Percentiles rank a stretch among this genome's conserved stretches.
These are phyloP conservation scores for Elongisporangium senticosum DNA, from an alignment of 352 stramenopile genomes.

Conservation along the genomic window DNA sequence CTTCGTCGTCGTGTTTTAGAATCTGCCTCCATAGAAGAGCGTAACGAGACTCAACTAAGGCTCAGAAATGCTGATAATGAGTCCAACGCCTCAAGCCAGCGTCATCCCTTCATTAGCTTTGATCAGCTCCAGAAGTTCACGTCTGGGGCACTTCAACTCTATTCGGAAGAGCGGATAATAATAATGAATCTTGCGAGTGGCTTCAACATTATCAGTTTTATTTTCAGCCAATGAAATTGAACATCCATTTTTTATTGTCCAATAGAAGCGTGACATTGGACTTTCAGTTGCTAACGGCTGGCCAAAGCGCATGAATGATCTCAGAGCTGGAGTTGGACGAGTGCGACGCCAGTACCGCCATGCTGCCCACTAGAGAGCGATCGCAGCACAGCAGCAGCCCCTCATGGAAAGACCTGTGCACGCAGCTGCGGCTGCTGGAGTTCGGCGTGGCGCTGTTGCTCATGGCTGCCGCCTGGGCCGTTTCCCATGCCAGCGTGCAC, in stretches of 20 bases:
- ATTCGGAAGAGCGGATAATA: no score
- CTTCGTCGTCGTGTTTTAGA: conserved; percentile 78
- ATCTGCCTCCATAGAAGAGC: neutral
- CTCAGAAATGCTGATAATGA: no score
- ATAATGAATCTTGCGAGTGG: neutral
- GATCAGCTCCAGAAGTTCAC: neutral
- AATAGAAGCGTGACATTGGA: neutral
- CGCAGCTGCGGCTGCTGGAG: conserved; percentile 1
- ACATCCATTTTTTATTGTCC: neutral
- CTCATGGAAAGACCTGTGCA: neutral
- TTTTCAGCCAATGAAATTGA: neutral
- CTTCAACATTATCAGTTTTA: neutral
- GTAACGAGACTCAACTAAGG: neutral
- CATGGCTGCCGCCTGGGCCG: conserved; percentile 19
- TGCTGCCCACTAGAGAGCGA: neutral
- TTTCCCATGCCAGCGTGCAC: conserved; percentile 18
- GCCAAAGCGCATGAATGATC: neutral
- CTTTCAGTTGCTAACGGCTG: neutral
- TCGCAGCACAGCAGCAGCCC: neutral
- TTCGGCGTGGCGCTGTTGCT: conserved; percentile 45
- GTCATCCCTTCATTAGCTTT: neutral
- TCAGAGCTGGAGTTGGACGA: neutral
- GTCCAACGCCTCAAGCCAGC: no score
- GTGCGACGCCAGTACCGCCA: neutral
- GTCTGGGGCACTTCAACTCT: no score